Conservation (phyloP, 1,139 yeast species). For the Yamadazyma sp. region DNA sequence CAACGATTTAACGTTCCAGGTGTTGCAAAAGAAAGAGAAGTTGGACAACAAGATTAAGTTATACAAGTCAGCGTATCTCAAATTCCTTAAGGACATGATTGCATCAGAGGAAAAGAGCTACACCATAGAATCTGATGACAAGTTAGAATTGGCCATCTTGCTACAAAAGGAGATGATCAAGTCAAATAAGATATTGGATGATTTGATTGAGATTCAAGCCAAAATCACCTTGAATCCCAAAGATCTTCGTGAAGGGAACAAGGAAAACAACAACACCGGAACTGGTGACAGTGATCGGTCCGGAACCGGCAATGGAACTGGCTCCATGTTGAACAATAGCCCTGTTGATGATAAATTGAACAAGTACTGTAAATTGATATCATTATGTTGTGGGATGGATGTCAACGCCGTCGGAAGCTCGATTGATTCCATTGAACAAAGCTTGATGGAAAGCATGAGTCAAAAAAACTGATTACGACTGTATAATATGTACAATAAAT, state of each 20-base stretch:
- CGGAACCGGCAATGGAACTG: neutral
- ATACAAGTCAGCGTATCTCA: conserved; percentile 18
- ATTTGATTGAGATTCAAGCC: conserved; percentile 22
- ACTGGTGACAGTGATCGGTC: neutral
- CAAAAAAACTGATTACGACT: conserved; percentile 7
- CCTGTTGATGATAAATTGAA: conserved; percentile 36
- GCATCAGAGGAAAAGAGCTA: neutral
- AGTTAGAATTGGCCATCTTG: conserved; percentile 20
- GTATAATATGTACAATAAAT: conserved; percentile 11
- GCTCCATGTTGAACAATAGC: conserved; percentile 23
- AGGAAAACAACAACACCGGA: conserved; percentile 14
- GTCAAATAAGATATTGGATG: conserved; percentile 18
- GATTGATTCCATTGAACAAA: conserved; percentile 46
- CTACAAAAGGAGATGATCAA: conserved; percentile 25
- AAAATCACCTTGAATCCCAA: conserved; percentile 22
- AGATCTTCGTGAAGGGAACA: conserved; percentile 12
- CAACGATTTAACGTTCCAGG: conserved; percentile 42
- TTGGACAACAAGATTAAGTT: conserved; percentile 19
- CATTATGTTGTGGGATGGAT: conserved; percentile 48
- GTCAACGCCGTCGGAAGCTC: conserved; percentile 41
- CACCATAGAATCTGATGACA: conserved; percentile 11
- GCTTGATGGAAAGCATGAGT: conserved; percentile 20
- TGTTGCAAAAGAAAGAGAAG: conserved; percentile 34
- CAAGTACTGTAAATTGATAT: conserved; percentile 44
- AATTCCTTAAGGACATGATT: neutral